Base-by-base conservation (phyloP, 495 filamentous ascomycete species). In the Penicillium odoratum region DNA sequence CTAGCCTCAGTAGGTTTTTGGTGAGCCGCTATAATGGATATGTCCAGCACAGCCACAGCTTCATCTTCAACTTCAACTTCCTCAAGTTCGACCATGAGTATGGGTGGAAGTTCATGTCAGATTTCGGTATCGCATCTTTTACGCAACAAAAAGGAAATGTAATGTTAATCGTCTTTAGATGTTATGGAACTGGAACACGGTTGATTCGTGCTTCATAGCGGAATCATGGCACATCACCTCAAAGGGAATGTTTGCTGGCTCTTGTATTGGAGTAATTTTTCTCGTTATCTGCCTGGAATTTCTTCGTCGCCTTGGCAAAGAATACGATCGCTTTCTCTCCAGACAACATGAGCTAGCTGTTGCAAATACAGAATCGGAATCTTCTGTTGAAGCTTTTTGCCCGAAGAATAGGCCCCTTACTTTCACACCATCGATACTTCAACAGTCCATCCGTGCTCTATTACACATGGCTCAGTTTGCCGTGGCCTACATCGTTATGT, bases 211-310 rank as follows among this genome's bases (percentile, higher is more conserved):
- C 42, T 44, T 44, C 13, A 44, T 44, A 18, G 15, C 42, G 42
- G n/a, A 44, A 9, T 44, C 42, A 18, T 44, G 42, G 42, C 42
- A 44, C 42, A 44, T 44, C n/a, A 44, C 42, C 8, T 44, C 42
- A 2, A 44, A 44, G 13, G 42, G 42, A 18, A 44, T 44, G 42
- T 44, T 44, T 21, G 42, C 42, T 44, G 42, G 42, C 15, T 44
- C 42, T 21, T 44, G 18, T 15, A 44, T 44, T 21, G 42, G 42
- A 2, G 42, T 44, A 0, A 44, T 44, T 0, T 44, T 5, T 3
- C 42, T 44, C 18, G 42, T 44, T 18, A 44, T 44, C 42, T 16
- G 15, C 6, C 42, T 44, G 42, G 42, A 44, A 44, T 44, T 44
- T 18, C 42, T 44, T 7, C 42, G 42, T 9, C 42, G 42, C 15